phyloP scores from a whole-genome alignment of 2,329 filamentous ascomycete genomes.

The Monosporascus sp. region DNA sequence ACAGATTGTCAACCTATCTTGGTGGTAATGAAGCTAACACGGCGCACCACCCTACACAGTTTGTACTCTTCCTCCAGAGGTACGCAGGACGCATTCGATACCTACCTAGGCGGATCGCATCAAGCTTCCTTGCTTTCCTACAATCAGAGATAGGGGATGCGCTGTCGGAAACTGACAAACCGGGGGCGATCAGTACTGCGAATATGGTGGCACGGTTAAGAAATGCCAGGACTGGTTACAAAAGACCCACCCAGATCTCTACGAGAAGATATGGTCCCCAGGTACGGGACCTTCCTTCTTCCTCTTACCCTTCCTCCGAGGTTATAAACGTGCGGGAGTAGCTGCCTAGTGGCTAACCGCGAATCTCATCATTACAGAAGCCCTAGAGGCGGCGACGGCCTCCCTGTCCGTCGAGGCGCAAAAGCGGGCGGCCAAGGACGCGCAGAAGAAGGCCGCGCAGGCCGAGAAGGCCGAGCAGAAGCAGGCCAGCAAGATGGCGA shows the following conservation, averaged over 20 bases:
- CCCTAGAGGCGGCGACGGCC: constrained; percentile 76
- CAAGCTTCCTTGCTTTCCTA: too few relatives aligned
- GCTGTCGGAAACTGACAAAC: neutral
- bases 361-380: constrained; percentile 47
- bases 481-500: constrained; percentile 75
- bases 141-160: too few relatives aligned
- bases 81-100: constrained; percentile 26
- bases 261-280: constrained; percentile 77
- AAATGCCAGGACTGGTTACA: constrained; percentile 97
- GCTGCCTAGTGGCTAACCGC: constrained; percentile 1
- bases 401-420: constrained; percentile 86
- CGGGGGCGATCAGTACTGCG: constrained; percentile 70
- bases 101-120: neutral
- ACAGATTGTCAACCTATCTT: neutral
- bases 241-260: constrained; percentile 67
- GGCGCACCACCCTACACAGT: constrained; percentile 34
- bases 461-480: constrained; percentile 82
- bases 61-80: constrained; percentile 62
- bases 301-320: neutral
- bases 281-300: constrained; percentile 45
- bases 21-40: neutral
- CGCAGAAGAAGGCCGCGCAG: constrained; percentile 93
- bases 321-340: neutral
- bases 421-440: constrained; percentile 92
- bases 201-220: constrained; percentile 92